Conservation (phyloP, 106 monocot genomes). For the Vanilla planifolia region DNA sequence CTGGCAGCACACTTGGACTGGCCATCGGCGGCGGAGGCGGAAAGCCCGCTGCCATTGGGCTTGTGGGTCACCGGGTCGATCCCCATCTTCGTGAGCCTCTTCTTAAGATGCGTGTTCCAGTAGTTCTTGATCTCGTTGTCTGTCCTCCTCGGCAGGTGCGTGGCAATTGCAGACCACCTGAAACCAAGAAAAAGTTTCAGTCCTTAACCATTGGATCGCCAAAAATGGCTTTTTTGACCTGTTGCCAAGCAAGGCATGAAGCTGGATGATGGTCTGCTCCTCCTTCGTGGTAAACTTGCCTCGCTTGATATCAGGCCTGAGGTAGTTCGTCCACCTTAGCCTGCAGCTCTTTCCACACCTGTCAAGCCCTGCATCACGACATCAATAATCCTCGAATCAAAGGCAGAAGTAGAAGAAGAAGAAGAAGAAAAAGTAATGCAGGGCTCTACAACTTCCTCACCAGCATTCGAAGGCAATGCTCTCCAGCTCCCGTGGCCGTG, state of each 20-base stretch:
- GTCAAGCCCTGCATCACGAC: background rate
- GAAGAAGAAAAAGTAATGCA: too few relatives aligned
- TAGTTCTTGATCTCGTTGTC: constrained; percentile 49
- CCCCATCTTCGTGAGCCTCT: constrained; percentile 26
- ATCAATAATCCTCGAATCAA: background rate
- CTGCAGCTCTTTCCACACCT: constrained; percentile 11
- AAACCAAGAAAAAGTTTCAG: background rate
- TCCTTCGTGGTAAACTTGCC: constrained; percentile 7
- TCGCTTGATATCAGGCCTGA: constrained; percentile 11
- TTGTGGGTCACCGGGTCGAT: constrained; percentile 47
- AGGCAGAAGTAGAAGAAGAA: background rate
- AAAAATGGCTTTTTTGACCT: constrained; percentile 2
- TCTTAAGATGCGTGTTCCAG: constrained; percentile 42
- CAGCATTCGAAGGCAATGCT: constrained; percentile 16
- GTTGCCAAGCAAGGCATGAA: constrained; percentile 9
- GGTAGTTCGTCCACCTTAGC: constrained; percentile 10
- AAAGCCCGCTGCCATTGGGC: constrained; percentile 30
- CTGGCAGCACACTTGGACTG: background rate
- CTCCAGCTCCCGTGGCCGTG: constrained; percentile 23
- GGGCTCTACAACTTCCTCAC: background rate
- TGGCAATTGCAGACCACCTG: constrained; percentile 38
- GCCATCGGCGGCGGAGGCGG: constrained; percentile 2
- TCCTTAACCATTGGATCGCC: too few relatives aligned
- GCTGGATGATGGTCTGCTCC: constrained; percentile 11
- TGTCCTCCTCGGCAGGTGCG: constrained; percentile 23